These are phyloP conservation scores for Pouteria glomerata DNA, from an alignment of 148 eudicot species.

Conservation along the genomic window DNA sequence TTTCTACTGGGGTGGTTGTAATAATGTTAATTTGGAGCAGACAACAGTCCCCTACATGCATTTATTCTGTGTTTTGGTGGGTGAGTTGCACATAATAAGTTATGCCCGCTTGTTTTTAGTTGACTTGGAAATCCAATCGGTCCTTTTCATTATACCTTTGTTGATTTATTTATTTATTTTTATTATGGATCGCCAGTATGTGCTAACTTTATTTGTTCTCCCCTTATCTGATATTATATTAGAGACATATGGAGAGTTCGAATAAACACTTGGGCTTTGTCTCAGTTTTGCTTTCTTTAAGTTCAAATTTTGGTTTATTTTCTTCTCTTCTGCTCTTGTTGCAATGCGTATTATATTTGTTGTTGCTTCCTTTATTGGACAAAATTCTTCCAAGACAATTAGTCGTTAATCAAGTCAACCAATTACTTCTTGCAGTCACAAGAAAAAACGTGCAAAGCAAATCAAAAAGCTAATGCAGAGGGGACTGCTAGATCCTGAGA, in stretches of 20 bases:
- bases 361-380: neutral
- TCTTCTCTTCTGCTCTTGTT: neutral
- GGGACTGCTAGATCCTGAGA: conserved; percentile 81
- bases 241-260: neutral
- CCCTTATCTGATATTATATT: neutral
- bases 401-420: neutral
- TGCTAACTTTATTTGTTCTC: neutral
- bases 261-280: neutral
- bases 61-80: too few relatives aligned
- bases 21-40: neutral
- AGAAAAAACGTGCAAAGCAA: conserved; percentile 75
- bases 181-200: too few relatives aligned
- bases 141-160: too few relatives aligned
- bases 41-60: too few relatives aligned
- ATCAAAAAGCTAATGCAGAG: conserved; percentile 56
- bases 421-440: conserved; percentile 48
- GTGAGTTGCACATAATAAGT: too few relatives aligned
- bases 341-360: too few relatives aligned
- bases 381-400: neutral
- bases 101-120: too few relatives aligned
- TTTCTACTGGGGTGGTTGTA: neutral
- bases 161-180: too few relatives aligned
- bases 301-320: neutral
- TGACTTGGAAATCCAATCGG: too few relatives aligned
- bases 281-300: neutral